These are phyloP conservation scores for Helotiales sp. DNA, from an alignment of 2,329 filamentous ascomycete genomes.

Conservation along the genomic window DNA sequence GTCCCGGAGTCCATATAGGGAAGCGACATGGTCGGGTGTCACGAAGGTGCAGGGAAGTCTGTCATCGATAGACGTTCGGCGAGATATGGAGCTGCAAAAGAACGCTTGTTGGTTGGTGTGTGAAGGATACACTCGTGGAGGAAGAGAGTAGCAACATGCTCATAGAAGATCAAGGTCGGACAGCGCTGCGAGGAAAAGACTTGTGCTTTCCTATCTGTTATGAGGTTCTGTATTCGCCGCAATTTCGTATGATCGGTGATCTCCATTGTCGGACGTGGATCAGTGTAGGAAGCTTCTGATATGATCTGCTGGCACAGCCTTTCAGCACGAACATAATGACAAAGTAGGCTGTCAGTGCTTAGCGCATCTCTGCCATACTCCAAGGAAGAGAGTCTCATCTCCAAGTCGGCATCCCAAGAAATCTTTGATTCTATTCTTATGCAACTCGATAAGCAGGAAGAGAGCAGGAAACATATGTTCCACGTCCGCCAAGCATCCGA, in stretches of 20 bases:
- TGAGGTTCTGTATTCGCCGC: conserved; percentile 6
- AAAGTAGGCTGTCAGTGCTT: conserved; percentile 1
- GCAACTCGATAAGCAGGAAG: neutral
- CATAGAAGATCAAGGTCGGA: neutral
- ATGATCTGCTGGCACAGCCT: conserved; percentile 5
- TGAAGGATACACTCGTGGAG: conserved; percentile 11
- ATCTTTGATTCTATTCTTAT: conserved; percentile 3
- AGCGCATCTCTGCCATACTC: conserved; percentile 9
- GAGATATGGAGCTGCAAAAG: conserved; percentile 11
- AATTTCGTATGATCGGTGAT: conserved; percentile 2
- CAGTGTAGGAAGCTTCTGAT: neutral
- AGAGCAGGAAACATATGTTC: conserved; percentile 4
- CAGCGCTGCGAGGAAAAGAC: neutral
- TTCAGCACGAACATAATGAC: conserved; percentile 7
- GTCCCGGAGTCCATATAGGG: neutral
- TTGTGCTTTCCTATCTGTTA: conserved; percentile 11
- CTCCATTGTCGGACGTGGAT: neutral
- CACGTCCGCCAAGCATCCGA: conserved; percentile 11
- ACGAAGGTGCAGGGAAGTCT: conserved; percentile 5
- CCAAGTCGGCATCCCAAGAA: conserved; percentile 1
- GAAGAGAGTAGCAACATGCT: conserved; percentile 3
- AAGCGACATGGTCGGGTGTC: conserved; percentile 6
- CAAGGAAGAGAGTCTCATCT: conserved; percentile 4
- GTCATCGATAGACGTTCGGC: conserved; percentile 9
- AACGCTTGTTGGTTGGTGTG: conserved; percentile 8